These are phyloP conservation scores for Zygoascus bituminiphila DNA, from an alignment of 805 yeast genomes.

Conservation along the genomic window DNA sequence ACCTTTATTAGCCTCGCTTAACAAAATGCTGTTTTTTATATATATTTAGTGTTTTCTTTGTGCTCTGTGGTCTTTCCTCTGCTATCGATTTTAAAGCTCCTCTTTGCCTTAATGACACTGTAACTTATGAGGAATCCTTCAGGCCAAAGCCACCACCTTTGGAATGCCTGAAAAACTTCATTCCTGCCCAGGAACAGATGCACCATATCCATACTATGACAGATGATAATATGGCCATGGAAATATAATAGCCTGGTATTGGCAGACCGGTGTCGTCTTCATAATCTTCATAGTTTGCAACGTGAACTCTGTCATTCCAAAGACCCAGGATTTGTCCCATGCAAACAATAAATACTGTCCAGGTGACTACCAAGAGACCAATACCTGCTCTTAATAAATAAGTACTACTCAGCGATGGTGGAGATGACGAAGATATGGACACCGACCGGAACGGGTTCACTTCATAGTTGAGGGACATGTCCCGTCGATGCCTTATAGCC, in stretches of 20 bases:
- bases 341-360: slow-evolving; percentile 10
- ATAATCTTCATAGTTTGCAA: slow-evolving; percentile 10
- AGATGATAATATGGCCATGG: slow-evolving; percentile 28
- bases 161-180: slow-evolving; percentile 73
- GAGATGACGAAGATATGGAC: neutral
- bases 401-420: neutral
- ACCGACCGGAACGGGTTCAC: neutral
- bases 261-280: slow-evolving; percentile 32
- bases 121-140: neutral
- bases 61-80: too few relatives aligned
- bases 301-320: neutral
- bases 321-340: slow-evolving; percentile 13
- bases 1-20: too few relatives aligned
- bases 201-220: slow-evolving; percentile 60
- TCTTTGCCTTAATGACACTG: too few relatives aligned
- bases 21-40: too few relatives aligned
- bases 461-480: neutral
- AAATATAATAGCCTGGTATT: slow-evolving; percentile 32
- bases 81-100: too few relatives aligned
- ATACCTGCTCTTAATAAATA: neutral
- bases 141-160: slow-evolving; percentile 42
- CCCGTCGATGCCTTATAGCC: neutral
- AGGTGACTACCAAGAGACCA: slow-evolving; percentile 11
- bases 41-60: too few relatives aligned
- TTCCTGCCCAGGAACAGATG: slow-evolving; percentile 64